Conservation (phyloP, 2,329 filamentous ascomycete genomes). For the Diaporthe sp. region DNA sequence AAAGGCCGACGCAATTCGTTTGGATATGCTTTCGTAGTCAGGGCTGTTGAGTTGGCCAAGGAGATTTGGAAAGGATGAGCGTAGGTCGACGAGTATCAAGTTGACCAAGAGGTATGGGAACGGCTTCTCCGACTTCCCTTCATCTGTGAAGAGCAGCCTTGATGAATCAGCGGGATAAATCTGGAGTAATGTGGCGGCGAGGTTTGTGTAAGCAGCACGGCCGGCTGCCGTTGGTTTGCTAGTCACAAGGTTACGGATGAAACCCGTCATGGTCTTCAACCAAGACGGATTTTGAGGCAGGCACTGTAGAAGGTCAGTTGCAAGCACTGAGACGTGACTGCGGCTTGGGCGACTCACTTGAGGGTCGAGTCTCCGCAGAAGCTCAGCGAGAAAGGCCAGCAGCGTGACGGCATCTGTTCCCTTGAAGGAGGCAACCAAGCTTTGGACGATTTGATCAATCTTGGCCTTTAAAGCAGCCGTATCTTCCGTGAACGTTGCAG, state of each 20-base stretch:
- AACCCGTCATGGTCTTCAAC: conserved; percentile 62
- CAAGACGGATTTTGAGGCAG: conserved; percentile 66
- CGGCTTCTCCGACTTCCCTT: conserved; percentile 60
- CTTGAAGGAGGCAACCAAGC: conserved; percentile 67
- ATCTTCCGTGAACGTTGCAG: conserved; percentile 53
- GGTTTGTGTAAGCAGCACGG: conserved; percentile 71
- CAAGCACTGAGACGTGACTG: neutral
- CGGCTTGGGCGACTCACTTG: conserved; percentile 55
- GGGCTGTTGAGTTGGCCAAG: conserved; percentile 70
- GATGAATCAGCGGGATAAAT: conserved; percentile 64
- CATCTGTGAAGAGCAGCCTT: conserved; percentile 66
- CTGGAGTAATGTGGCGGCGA: conserved; percentile 70
- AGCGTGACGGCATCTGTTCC: conserved; percentile 73
- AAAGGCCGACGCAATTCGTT: conserved; percentile 71
- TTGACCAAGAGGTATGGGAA: conserved; percentile 75
- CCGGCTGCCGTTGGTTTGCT: conserved; percentile 68
- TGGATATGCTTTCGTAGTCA: conserved; percentile 64
- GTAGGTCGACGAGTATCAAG: conserved; percentile 76
- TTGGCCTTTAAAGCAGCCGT: conserved; percentile 51
- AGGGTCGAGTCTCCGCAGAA: conserved; percentile 64
- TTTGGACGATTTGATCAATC: conserved; percentile 63
- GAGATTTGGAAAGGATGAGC: conserved; percentile 72
- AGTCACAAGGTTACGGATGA: conserved; percentile 67
- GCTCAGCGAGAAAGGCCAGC: conserved; percentile 67
- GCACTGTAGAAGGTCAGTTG: conserved; percentile 53